Conservation (phyloP, 139 green algal genomes). For the Chlorella vulgaris region DNA sequence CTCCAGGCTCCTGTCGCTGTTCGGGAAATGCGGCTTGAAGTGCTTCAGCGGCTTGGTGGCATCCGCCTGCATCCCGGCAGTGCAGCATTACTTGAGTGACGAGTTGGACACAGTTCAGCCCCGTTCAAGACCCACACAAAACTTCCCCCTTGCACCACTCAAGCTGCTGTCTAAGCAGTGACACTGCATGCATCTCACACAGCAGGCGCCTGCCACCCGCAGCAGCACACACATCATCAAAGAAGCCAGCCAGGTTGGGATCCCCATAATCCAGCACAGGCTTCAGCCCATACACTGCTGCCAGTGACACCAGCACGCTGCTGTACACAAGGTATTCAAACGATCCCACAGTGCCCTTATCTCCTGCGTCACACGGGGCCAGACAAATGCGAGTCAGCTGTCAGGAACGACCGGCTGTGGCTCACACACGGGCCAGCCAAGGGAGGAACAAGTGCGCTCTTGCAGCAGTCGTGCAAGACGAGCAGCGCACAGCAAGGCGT, state of each 20-base stretch:
- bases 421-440: neutral
- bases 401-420: neutral
- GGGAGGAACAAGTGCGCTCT: neutral
- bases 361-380: conserved; percentile 18
- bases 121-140: neutral
- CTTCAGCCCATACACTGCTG: conserved; percentile 57
- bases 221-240: conserved; percentile 34
- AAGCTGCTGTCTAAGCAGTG: neutral
- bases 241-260: conserved; percentile 41
- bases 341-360: conserved; percentile 60
- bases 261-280: conserved; percentile 61
- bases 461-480: too few relatives aligned
- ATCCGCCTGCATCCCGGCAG: conserved; percentile 51
- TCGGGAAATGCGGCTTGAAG: conserved; percentile 69
- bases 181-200: neutral
- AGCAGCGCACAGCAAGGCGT: neutral
- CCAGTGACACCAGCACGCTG: conserved; percentile 63
- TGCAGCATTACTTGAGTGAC: too few relatives aligned
- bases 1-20: conserved; percentile 40
- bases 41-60: conserved; percentile 66
- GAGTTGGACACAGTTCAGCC: too few relatives aligned
- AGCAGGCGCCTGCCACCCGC: neutral
- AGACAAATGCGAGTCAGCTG: neutral
- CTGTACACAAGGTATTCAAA: conserved; percentile 86
- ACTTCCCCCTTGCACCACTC: neutral